Conservation (phyloP, 768 basidiomycete species). For the Lactifluus echinatus region DNA sequence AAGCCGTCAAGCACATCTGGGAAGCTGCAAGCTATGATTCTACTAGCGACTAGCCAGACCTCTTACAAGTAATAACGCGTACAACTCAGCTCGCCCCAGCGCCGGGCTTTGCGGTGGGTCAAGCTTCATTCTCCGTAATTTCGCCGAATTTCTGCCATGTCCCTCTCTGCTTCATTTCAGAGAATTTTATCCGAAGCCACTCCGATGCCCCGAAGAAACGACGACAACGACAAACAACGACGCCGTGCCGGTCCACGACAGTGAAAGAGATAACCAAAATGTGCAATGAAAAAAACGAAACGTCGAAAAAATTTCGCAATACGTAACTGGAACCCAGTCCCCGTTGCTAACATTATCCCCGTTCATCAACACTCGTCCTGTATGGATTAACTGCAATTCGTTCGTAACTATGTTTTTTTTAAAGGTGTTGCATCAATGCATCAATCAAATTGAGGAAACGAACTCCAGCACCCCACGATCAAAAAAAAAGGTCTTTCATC, state of each 20-base stretch:
- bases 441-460: too few relatives aligned
- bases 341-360: too few relatives aligned
- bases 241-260: not conserved
- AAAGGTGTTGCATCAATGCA: too few relatives aligned
- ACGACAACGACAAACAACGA: not conserved
- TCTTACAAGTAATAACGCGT: too few relatives aligned
- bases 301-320: not conserved
- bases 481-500: too few relatives aligned
- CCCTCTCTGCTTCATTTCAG: not conserved
- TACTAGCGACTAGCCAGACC: too few relatives aligned
- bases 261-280: not conserved
- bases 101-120: not conserved
- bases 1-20: too few relatives aligned
- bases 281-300: not conserved
- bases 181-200: not conserved
- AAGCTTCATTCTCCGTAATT: not conserved
- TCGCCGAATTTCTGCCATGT: conserved; percentile 5
- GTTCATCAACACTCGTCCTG: too few relatives aligned
- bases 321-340: not conserved
- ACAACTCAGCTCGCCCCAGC: not conserved
- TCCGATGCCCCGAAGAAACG: not conserved
- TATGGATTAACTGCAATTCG: too few relatives aligned
- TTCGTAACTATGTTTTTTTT: too few relatives aligned
- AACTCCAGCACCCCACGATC: too few relatives aligned
- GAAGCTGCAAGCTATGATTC: too few relatives aligned